A percentile compares a stretch with the other conserved stretches of the same genome.
Conservation (phyloP, 2,329 filamentous ascomycete species). For the Sporothrix inflata region DNA sequence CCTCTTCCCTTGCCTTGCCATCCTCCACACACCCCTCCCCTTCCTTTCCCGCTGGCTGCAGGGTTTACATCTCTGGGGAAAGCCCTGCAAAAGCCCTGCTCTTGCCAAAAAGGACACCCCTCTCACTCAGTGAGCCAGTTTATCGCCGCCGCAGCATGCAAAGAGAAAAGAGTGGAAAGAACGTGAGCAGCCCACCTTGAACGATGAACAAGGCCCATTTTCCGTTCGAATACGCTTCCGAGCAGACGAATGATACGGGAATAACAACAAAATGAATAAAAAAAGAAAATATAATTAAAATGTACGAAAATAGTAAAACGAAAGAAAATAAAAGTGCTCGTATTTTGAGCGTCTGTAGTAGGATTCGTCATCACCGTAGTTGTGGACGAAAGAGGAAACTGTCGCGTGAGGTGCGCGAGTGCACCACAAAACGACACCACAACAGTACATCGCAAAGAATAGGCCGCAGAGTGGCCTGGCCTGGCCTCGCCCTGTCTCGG, state of each 20-base stretch:
- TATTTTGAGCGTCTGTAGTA: neutral
- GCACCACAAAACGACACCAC: neutral
- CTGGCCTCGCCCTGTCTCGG: neutral
- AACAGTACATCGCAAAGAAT: neutral
- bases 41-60: neutral
- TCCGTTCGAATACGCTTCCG: neutral
- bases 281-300: neutral
- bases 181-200: neutral
- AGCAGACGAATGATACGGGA: neutral
- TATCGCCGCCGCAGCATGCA: neutral
- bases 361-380: neutral
- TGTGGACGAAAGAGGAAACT: slow-evolving; percentile 8
- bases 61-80: slow-evolving; percentile 4
- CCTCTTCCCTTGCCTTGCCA: neutral
- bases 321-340: neutral
- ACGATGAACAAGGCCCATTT: neutral
- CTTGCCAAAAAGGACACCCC: neutral
- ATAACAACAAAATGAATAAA: neutral
- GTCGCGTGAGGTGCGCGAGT: neutral
- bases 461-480: neutral
- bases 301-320: neutral
- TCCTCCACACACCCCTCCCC: neutral
- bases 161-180: neutral
- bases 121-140: neutral
- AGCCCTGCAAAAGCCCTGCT: neutral